These are phyloP conservation scores for Pyrus betulifolia DNA, from an alignment of 306 rosid species.

Conservation along the genomic window DNA sequence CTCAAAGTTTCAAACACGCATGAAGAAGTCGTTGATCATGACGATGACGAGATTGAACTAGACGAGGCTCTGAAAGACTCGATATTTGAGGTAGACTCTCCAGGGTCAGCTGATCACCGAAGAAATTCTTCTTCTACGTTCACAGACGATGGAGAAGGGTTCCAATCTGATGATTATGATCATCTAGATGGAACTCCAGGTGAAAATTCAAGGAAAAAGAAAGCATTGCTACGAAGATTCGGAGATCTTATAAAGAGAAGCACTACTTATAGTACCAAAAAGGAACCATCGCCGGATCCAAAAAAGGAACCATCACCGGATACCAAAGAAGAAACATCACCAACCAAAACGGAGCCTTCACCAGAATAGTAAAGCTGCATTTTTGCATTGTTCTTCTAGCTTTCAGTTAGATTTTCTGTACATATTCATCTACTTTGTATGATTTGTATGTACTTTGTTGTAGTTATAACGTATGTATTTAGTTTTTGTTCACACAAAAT, in stretches of 20 bases:
- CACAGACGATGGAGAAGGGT: conserved; percentile 24
- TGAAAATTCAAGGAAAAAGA: conserved; percentile 65
- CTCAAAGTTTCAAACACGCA: conserved; percentile 31
- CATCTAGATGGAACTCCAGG: conserved; percentile 34
- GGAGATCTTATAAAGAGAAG: conserved; percentile 74
- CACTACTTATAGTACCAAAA: conserved; percentile 8
- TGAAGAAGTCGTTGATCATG: conserved; percentile 19
- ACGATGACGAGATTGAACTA: conserved; percentile 24
- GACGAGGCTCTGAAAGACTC: conserved; percentile 51
- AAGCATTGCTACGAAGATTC: conserved; percentile 64
- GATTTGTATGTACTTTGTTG: not conserved
- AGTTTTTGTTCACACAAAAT: not conserved
- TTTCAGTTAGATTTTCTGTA: not conserved
- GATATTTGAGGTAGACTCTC: conserved; percentile 43
- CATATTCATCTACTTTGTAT: not conserved
- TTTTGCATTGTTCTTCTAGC: not conserved
- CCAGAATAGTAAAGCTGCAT: not conserved
- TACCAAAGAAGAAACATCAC: not conserved
- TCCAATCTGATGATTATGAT: conserved; percentile 36
- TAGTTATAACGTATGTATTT: not conserved
- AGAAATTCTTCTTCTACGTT: conserved; percentile 12
- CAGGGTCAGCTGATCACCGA: conserved; percentile 30
- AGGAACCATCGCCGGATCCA: conserved; percentile 2
- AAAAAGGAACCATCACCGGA: conserved; percentile 3
- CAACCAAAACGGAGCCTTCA: not conserved